Evolutionary conservation across 768 basidiomycete genomes (phyloP), one percentile per base, ranked within the genome.

Genomic region (Sistotremastrum niveocremeum): DNA sequence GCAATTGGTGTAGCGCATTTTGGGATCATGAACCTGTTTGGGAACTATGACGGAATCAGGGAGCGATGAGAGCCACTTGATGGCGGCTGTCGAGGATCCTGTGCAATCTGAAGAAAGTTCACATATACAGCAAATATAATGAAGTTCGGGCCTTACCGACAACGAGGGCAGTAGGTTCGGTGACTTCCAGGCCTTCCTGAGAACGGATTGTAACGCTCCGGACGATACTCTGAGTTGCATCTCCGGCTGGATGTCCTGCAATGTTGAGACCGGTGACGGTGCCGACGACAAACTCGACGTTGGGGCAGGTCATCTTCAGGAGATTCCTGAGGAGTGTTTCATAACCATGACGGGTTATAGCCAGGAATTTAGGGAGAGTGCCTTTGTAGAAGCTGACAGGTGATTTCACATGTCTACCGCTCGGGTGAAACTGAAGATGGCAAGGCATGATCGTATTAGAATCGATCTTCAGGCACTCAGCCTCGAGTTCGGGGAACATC

Each of bases 241-340:
- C 46, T 7, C 41, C 41, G 4, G 20, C 45, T 5, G 12, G 30
- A 28, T 32, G n/a, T 6, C 9, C 1, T 31, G 41, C 52, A 6
- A 46, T 33, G 4, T 41, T 37, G 7, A 62, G 40, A 12, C 57
- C 59, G 10, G 56, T 61, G 4, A 61, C 63, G 1, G 57, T 56
- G 2, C 61, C 63, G 11, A 51, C 46, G 1, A 57, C 37, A 34
- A 55, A 50, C 10, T 54, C 40, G 33, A 64, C 56, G 20, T 59
- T 54, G 6, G 55, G 42, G 3, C 47, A 45, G n/a, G 53, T 49
- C 7, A 50, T 50, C 10, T 56, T 10, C 11, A 62, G 50, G 1
- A 62, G 53, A 9, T 61, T 57, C 20, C 60, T 52, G 10, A 65
- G 44, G 4, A 63, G 50, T 3, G 60, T 63, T 48, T 65, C 63